Evolutionary conservation across 352 stramenopile species (phyloP), one percentile per base, ranked within the genome.

Genomic region (Globisporangium abappressorium): DNA sequence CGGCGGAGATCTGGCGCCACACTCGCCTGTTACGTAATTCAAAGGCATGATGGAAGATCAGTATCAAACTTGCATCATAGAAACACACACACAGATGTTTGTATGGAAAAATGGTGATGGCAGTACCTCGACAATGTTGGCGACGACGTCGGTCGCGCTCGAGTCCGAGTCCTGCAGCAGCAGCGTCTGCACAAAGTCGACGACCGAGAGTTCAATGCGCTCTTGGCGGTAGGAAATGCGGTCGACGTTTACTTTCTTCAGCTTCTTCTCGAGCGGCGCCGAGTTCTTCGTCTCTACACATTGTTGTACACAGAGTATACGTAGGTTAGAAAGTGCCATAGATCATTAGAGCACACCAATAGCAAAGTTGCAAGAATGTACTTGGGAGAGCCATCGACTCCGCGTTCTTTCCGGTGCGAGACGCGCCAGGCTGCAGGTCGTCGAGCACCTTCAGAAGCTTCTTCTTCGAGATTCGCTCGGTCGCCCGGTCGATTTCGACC

Each of bases 171-270:
- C 72, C 49, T 92, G 80, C 24, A 89, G 28, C 24, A 93, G 62
- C 34, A 94, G 61, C 53, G 86, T 83, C 71, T 94, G 84, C 22
- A 93, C 81, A 57, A 84, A 93, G 26, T 82, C 79, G 24, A 84
- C 41, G 5, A 94, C 84, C 1, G 84, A 78, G 41, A 87, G 71
- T 51, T 89, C 86, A 4, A 94, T 75, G 9, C 77, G 81, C 66
- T 92, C 84, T 59, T 94, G 86, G 34, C 86, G 86, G 70, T 89
- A 87, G 36, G 84, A 92, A 26, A 85, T 72, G 33, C 79, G 78
- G 46, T 94, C 84, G 4, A 82, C 69, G 60, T 87, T 89, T 15
- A 72, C 70, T 30, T 79, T 79, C 69, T 90, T 93, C 3, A 63
- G 61, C 64, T 92, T 90, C 68, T 92, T 93, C 70, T 92, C 82